phyloP scores from a whole-genome alignment of 2,329 filamentous ascomycete species.

The Botrytis aclada region DNA sequence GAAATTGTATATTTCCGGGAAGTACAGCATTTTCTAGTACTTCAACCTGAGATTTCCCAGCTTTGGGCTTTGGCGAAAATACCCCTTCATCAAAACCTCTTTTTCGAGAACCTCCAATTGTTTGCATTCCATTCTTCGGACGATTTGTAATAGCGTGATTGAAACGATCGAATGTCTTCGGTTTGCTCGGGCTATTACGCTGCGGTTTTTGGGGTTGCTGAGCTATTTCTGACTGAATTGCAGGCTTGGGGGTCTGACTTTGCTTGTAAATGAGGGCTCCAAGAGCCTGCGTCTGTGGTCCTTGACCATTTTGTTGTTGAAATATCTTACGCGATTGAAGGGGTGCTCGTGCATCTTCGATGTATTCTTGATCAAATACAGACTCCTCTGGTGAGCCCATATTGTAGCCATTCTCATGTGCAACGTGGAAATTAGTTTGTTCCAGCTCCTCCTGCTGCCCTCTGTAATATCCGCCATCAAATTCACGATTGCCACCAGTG shows the following conservation, averaged over 20 bases:
- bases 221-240: background rate
- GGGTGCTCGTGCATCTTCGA: background rate
- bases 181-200: background rate
- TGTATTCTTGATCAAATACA: background rate
- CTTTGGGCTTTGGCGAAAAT: constrained; percentile 1
- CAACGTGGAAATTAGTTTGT: background rate
- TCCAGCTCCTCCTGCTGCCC: background rate
- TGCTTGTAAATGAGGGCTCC: constrained; percentile 1
- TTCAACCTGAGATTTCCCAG: constrained; percentile 5
- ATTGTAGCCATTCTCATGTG: background rate
- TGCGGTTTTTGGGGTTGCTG: background rate
- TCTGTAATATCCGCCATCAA: background rate
- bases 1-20: background rate
- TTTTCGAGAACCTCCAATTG: constrained; percentile 3
- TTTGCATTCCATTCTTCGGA: background rate
- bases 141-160: constrained; percentile 3
- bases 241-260: constrained; percentile 2
- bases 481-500: background rate
- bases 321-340: background rate
- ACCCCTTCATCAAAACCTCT: constrained; percentile 2
- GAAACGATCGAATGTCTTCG: constrained; percentile 9
- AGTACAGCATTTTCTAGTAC: background rate
- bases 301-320: background rate
- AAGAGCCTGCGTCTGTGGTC: background rate
- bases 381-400: background rate